Evolutionary conservation across 345 rosid genomes (phyloP), one percentile per base, ranked within the genome.

Genomic region (Anastatica hierochuntica): DNA sequence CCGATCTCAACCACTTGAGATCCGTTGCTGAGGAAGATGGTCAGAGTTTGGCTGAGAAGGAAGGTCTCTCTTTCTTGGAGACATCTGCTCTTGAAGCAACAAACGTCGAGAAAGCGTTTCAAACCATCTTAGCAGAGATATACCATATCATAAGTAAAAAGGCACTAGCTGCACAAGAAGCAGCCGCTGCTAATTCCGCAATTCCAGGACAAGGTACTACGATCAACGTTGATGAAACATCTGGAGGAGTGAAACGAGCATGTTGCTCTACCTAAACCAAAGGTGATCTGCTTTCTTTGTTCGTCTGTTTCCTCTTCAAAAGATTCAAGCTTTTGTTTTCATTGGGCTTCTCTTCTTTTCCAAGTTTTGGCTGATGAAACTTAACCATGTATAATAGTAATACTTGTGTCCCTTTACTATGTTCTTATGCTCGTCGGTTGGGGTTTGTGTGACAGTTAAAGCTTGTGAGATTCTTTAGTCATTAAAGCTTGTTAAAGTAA

Each of bases 141-240:
- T 21, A 21, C 24, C 24, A 21, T 21, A 21, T 21, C 24, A n/a
- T n/a, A n/a, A n/a, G n/a, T n/a, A n/a, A n/a, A n/a, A n/a, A n/a
- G n/a, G n/a, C n/a, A n/a, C n/a, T 21, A 5, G 24, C 24, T 21
- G 24, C 24, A 21, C 24, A 21, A 21, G 24, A 21, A 21, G 24
- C 24, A 21, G 24, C 24, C 24, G 24, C 24, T 21, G 24, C 24
- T 21, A 21, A 21, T 21, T 21, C 24, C 5, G 24, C 78, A 1
- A 49, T 69, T 20, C 85, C 85, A 0, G 77, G 78, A 1, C 88
- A 81, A 58, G 83, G 85, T 45, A 76, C 85, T 36, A 76, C 82
- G 4, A 77, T 84, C 14, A 76, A 84, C 21, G 82, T 81, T 40
- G 59, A 62, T 7, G 82, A 84, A 48, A 56, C 74, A 21, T 76